Percentiles rank a stretch among this genome's conserved stretches.
phyloP scores from a whole-genome alignment of 768 basidiomycete genomes.

The Lentinula sp. region DNA sequence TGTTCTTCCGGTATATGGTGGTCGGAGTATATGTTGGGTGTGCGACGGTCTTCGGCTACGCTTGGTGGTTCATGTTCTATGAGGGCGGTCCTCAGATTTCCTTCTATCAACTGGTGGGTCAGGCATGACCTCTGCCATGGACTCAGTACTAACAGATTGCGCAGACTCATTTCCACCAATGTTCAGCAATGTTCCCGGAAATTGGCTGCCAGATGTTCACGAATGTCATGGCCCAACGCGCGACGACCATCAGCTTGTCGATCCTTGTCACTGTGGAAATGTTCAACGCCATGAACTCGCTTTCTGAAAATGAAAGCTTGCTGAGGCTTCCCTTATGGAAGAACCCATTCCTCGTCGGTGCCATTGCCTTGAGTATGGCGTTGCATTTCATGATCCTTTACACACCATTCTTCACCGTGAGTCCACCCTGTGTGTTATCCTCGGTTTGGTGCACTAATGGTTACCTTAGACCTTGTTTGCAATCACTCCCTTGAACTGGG shows the following conservation, averaged over 20 bases:
- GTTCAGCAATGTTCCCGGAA: constrained; percentile 72
- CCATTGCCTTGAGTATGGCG: constrained; percentile 86
- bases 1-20: constrained; percentile 94
- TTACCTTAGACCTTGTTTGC: constrained; percentile 70
- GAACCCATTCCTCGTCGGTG: constrained; percentile 88
- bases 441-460: constrained; percentile 3
- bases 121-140: neutral
- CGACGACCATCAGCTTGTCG: constrained; percentile 94
- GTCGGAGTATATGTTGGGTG: constrained; percentile 91
- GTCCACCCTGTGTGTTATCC: constrained; percentile 19
- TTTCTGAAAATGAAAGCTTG: constrained; percentile 95
- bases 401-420: constrained; percentile 91
- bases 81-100: constrained; percentile 86
- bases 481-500: constrained; percentile 90
- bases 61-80: constrained; percentile 99
- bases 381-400: constrained; percentile 95
- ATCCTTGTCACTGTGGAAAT: constrained; percentile 95
- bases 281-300: constrained; percentile 98
- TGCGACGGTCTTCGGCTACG: constrained; percentile 95
- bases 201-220: constrained; percentile 97
- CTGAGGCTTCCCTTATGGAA: constrained; percentile 88
- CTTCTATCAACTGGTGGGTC: constrained; percentile 84
- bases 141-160: neutral
- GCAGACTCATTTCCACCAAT: constrained; percentile 96
- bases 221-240: constrained; percentile 75